A percentile compares a stretch with the other conserved stretches of the same genome.
phyloP scores from a whole-genome alignment of 2,329 filamentous ascomycete genomes.

The Lasiodiplodia citricola region DNA sequence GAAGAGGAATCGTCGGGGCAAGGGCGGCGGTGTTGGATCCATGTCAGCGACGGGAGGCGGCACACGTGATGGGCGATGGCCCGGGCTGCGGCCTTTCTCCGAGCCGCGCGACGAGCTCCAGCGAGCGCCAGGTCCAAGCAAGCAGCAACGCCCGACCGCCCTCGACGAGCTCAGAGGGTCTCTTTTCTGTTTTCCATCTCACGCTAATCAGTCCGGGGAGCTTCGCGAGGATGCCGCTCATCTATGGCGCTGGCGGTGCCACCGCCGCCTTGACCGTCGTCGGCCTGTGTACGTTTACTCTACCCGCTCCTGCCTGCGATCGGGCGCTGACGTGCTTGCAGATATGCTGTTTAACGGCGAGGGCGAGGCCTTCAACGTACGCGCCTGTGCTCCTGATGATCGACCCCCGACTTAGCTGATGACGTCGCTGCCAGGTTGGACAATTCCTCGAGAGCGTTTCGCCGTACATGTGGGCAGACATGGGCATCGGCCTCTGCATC shows the following conservation, averaged over 20 bases:
- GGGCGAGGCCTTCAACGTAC: constrained; percentile 93
- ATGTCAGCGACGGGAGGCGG: background rate
- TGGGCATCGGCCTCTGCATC: constrained; percentile 93
- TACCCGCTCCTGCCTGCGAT: background rate
- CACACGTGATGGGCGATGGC: background rate
- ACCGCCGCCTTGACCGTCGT: constrained; percentile 72
- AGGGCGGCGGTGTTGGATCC: constrained; percentile 1
- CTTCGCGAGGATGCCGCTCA: constrained; percentile 66
- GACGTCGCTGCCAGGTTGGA: constrained; percentile 67
- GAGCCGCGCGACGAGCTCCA: constrained; percentile 24
- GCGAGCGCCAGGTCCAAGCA: constrained; percentile 23
- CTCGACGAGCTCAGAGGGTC: constrained; percentile 16
- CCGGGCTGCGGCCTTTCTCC: constrained; percentile 12
- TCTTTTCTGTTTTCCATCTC: constrained; percentile 20
- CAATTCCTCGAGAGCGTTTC: constrained; percentile 93
- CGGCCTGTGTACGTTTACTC: constrained; percentile 72
- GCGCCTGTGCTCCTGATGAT: constrained; percentile 35
- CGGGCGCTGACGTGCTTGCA: constrained; percentile 48
- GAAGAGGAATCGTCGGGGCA: constrained; percentile 27
- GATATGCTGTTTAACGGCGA: constrained; percentile 99
- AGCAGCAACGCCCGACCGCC: constrained; percentile 22
- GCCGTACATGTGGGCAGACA: constrained; percentile 88
- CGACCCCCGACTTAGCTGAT: constrained; percentile 17
- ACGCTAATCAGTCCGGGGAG: background rate
- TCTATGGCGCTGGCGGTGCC: constrained; percentile 72